Evolutionary conservation across 2,329 filamentous ascomycete genomes (phyloP), one percentile per base, ranked within the genome.

Genomic region (Colletotrichum salicis): DNA sequence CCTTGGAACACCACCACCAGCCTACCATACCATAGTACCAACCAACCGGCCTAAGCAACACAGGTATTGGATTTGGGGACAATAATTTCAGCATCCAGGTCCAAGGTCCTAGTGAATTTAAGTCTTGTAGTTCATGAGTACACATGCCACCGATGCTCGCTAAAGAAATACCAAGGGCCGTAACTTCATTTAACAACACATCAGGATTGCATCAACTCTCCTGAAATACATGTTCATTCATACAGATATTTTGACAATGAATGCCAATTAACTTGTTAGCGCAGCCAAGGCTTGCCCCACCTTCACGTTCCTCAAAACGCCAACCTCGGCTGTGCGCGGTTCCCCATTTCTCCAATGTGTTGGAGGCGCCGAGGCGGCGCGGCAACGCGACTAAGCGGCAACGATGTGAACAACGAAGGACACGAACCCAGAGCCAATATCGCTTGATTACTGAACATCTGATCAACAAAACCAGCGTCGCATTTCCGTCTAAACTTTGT

Each of bases 251-350:
- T 31, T 27, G 7, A 1, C 5, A 12, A 15, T 29, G 41, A 29
- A 19, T 13, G 11, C 10, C 6, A 22, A 24, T 45, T 12, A 12
- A 11, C 27, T n/a, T 37, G 37, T 31, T 7, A 11, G 41, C 29
- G 8, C 19, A 33, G 12, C 2, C 22, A 24, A n/a, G 10, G 33
- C 13, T 41, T 66, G 11, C 48, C 56, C 68, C 51, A 60, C 67
- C 41, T 60, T 58, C 57, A 45, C 58, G n/a, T 70, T 29, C 59
- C 52, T 19, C 37, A 22, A 27, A 48, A 48, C 51, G 27, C 19
- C 51, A 67, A 68, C 69, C 69, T 71, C 69, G 69, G 69, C 33
- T 71, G 64, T 24, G 41, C 15, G 10, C 60, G 45, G 27, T 22
- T 6, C 19, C 56, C 35, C 45, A 41, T 15, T 41, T 41, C 37